Evolutionary conservation across 2,329 filamentous ascomycete species (phyloP).

Genomic region (Epichloe glyceriae): DNA sequence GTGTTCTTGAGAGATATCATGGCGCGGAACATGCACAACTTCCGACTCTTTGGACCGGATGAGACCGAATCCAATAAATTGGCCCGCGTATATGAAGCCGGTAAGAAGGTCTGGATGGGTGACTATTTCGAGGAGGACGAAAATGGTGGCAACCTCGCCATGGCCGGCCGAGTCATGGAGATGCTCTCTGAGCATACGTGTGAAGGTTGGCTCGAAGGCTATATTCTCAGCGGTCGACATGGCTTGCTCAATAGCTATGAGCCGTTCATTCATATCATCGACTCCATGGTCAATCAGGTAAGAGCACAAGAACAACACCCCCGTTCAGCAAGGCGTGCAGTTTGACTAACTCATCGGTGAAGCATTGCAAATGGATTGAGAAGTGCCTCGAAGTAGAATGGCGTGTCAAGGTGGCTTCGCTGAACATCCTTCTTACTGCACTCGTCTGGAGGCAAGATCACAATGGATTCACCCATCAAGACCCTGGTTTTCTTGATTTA

Average conservation of each 20-base stretch:
- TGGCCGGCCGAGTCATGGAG: conserved; percentile 63
- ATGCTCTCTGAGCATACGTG: conserved; percentile 73
- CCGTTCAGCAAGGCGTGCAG: not conserved
- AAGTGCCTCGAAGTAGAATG: conserved; percentile 71
- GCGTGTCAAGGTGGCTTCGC: conserved; percentile 58
- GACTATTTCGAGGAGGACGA: conserved; percentile 66
- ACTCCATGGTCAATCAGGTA: conserved; percentile 71
- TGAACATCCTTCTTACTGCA: conserved; percentile 68
- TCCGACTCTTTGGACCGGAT: conserved; percentile 67
- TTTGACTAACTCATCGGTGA: conserved; percentile 6
- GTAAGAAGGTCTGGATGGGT: conserved; percentile 70
- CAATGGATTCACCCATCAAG: conserved; percentile 74
- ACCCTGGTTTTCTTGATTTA: conserved; percentile 68
- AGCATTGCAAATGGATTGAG: conserved; percentile 75
- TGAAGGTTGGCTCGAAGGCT: conserved; percentile 72
- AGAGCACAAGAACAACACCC: conserved; percentile 4
- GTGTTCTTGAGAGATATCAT: conserved; percentile 56
- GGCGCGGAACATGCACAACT: conserved; percentile 48
- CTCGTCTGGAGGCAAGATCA: conserved; percentile 76
- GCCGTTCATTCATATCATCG: conserved; percentile 71
- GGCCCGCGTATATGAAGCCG: conserved; percentile 54
- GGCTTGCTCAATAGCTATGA: conserved; percentile 72
- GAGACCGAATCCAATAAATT: conserved; percentile 78
- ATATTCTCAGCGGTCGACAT: conserved; percentile 61
- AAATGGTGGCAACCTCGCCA: conserved; percentile 60